phyloP scores from a whole-genome alignment of 345 rosid species.

The Salix arbutifolia region DNA sequence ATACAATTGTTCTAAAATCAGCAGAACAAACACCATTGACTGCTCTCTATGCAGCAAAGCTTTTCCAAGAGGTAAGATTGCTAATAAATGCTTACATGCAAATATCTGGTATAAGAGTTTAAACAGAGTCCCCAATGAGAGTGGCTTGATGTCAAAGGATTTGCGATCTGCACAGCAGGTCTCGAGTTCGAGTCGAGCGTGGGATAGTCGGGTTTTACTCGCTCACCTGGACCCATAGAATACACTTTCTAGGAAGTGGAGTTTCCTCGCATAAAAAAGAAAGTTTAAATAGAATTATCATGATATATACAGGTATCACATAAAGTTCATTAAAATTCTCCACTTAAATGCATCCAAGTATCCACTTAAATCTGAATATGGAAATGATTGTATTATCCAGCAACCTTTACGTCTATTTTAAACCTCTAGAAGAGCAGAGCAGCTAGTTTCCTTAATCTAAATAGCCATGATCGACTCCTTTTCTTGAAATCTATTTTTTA shows the following conservation, averaged over 20 bases:
- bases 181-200: too few relatives aligned
- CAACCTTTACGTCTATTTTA: not conserved
- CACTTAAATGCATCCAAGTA: too few relatives aligned
- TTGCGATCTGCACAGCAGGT: too few relatives aligned
- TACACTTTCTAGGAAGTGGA: too few relatives aligned
- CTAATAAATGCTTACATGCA: not conserved
- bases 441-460: not conserved
- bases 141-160: too few relatives aligned
- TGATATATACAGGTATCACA: not conserved
- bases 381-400: not conserved
- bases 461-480: not conserved
- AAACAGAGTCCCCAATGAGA: too few relatives aligned
- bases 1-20: slow-evolving; percentile 25
- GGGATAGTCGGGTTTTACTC: too few relatives aligned
- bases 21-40: slow-evolving; percentile 34
- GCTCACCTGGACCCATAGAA: too few relatives aligned
- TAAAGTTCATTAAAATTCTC: not conserved
- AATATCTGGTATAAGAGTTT: not conserved
- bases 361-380: too few relatives aligned
- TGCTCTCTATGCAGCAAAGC: slow-evolving; percentile 22
- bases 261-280: too few relatives aligned
- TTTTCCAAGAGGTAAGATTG: slow-evolving; percentile 20
- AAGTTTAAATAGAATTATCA: not conserved
- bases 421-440: not conserved
- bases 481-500: slow-evolving; percentile 4